Conservation (phyloP, 208 protist genomes). For the Crithidia brevicula region DNA sequence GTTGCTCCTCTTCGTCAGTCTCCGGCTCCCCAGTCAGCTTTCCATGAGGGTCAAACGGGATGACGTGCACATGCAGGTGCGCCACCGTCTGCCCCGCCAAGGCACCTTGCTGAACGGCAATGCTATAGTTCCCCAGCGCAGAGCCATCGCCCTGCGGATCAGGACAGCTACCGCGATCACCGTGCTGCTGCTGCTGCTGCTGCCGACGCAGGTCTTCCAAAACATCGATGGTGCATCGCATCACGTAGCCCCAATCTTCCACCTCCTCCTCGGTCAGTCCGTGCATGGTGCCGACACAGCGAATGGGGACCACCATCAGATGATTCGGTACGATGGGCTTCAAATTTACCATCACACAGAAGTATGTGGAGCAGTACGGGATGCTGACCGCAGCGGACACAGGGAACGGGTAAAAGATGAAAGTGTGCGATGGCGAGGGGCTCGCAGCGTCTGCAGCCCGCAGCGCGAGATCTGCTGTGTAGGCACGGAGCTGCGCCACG, state of each 20-base stretch:
- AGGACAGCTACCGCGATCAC: too few relatives aligned
- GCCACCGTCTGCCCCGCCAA: conserved; percentile 82
- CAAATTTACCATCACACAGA: conserved; percentile 83
- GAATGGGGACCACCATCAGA: conserved; percentile 84
- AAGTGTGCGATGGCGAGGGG: not conserved
- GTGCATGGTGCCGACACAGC: conserved; percentile 73
- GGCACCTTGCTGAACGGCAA: conserved; percentile 80
- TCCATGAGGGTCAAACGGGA: conserved; percentile 76
- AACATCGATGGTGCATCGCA: conserved; percentile 68
- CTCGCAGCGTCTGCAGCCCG: not conserved
- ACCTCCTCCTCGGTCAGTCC: conserved; percentile 71
- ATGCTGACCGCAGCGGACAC: conserved; percentile 50
- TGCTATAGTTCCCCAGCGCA: conserved; percentile 51
- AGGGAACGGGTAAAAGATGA: conserved; percentile 65
- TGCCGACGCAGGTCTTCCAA: conserved; percentile 39
- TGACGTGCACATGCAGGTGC: conserved; percentile 86
- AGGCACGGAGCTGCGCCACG: conserved; percentile 18
- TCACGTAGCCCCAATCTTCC: conserved; percentile 69
- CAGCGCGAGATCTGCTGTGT: not conserved
- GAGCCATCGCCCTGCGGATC: not conserved
- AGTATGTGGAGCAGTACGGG: conserved; percentile 61
- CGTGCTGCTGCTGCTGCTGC: not conserved
- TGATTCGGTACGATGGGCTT: conserved; percentile 83
- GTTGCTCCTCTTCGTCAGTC: conserved; percentile 60
- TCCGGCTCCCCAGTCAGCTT: conserved; percentile 77